phyloP scores from a whole-genome alignment of 371 early-diverging fungal genomes.

The Mortierella sp. region DNA sequence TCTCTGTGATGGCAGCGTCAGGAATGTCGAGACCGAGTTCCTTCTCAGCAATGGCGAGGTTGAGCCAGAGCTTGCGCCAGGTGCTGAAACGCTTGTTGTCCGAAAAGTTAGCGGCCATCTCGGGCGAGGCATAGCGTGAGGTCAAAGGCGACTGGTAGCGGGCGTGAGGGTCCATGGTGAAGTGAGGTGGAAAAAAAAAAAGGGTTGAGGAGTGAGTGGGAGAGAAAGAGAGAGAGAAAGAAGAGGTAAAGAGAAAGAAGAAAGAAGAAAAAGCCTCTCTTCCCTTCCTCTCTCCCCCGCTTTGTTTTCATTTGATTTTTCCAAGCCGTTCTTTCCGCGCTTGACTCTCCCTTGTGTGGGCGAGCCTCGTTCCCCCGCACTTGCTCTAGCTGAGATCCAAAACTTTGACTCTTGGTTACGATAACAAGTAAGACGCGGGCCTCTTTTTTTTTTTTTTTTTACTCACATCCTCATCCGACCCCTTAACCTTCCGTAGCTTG shows the following conservation, averaged over 20 bases:
- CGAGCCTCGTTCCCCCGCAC: no score
- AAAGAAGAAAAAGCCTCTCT: not conserved
- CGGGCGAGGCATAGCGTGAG: conserved; percentile 96
- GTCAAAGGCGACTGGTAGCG: conserved; percentile 94
- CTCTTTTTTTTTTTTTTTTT: no score
- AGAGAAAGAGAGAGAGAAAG: not conserved
- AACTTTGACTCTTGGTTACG: no score
- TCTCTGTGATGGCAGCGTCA: conserved; percentile 87
- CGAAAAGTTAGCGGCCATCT: conserved; percentile 96
- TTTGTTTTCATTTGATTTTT: not conserved
- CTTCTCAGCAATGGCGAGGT: conserved; percentile 93
- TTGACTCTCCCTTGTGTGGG: no score
- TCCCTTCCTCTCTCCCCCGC: not conserved
- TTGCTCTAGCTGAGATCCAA: no score
- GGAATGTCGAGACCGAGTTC: conserved; percentile 93
- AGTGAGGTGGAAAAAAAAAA: not conserved
- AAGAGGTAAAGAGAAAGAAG: not conserved
- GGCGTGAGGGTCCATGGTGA: conserved; percentile 62
- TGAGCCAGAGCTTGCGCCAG: conserved; percentile 96
- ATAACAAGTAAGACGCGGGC: no score
- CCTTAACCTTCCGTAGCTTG: no score
- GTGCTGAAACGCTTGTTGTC: conserved; percentile 94
- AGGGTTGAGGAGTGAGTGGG: not conserved
- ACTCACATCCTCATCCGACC: no score
- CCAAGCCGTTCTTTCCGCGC: no score